These are phyloP conservation scores for Talaromyces proteolyticus DNA, from an alignment of 495 filamentous ascomycete genomes.

Conservation along the genomic window DNA sequence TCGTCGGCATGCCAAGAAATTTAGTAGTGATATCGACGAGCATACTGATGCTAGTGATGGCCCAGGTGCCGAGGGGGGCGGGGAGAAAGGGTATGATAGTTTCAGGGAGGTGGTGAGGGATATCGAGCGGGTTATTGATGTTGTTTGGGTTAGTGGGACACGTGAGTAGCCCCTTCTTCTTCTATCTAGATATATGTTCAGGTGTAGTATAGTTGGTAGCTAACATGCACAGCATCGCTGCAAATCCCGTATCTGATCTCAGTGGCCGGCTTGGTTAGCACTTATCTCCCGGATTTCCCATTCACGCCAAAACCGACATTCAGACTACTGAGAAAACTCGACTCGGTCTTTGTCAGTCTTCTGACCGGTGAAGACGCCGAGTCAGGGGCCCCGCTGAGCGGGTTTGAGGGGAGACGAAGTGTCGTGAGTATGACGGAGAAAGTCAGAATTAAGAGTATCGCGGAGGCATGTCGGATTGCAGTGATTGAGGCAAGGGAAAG, in stretches of 20 bases:
- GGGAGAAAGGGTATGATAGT: constrained; percentile 57
- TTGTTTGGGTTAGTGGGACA: constrained; percentile 77
- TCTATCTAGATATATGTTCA: neutral
- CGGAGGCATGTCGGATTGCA: constrained; percentile 60
- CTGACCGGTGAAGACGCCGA: constrained; percentile 60
- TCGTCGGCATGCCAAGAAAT: constrained; percentile 70
- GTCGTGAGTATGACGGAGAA: constrained; percentile 63
- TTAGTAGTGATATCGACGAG: constrained; percentile 41
- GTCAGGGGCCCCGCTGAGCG: constrained; percentile 57
- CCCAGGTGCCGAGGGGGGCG: constrained; percentile 23
- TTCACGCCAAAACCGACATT: constrained; percentile 63
- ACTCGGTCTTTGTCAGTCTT: constrained; percentile 68
- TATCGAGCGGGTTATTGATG: constrained; percentile 63
- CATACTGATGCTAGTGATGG: constrained; percentile 48
- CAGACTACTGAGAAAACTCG: constrained; percentile 64
- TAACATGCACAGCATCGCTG: constrained; percentile 53
- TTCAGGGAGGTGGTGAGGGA: constrained; percentile 66
- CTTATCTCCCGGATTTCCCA: constrained; percentile 59
- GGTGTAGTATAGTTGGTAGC: neutral
- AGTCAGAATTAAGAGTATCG: constrained; percentile 72
- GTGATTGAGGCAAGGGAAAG: constrained; percentile 47
- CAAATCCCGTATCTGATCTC: constrained; percentile 78
- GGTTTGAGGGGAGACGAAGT: constrained; percentile 46
- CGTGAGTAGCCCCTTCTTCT: constrained; percentile 46
- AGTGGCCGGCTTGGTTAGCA: constrained; percentile 62